Conservation (phyloP, 164 flowering plant genomes). For the Sedum album region DNA sequence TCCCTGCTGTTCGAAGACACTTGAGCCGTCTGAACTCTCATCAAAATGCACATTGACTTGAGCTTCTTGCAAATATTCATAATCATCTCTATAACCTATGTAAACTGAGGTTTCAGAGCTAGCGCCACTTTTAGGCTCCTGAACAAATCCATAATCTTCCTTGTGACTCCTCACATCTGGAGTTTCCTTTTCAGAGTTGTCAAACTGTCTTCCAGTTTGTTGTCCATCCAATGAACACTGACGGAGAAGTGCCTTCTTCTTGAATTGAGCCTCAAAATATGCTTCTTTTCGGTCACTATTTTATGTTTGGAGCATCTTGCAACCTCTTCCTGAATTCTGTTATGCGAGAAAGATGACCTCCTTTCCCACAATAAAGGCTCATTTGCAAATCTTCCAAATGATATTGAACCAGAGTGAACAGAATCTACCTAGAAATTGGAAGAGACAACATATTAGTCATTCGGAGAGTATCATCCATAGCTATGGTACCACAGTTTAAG, state of each 20-base stretch:
- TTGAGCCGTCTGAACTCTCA: slow-evolving; percentile 30
- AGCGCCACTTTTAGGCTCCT: background rate
- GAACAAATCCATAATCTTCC: slow-evolving; percentile 9
- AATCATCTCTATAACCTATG: slow-evolving; percentile 21
- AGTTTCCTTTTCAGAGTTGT: slow-evolving; percentile 31
- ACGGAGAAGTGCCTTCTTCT: slow-evolving; percentile 46
- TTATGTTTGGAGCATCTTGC: slow-evolving; percentile 75
- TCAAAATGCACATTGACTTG: slow-evolving; percentile 21
- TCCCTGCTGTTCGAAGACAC: slow-evolving; percentile 25
- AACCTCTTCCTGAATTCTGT: slow-evolving; percentile 77
- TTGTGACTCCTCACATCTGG: slow-evolving; percentile 10
- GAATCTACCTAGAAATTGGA: slow-evolving; percentile 52
- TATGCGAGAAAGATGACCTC: slow-evolving; percentile 75
- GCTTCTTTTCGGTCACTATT: slow-evolving; percentile 76
- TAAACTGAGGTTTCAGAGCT: background rate
- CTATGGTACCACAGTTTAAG: slow-evolving; percentile 8
- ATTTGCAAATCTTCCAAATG: slow-evolving; percentile 80
- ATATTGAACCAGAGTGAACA: slow-evolving; percentile 68
- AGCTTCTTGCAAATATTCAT: slow-evolving; percentile 21
- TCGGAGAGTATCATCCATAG: too few relatives aligned
- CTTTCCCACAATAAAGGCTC: slow-evolving; percentile 74
- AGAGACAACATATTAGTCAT: too few relatives aligned
- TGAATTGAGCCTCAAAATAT: slow-evolving; percentile 83
- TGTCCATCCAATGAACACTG: slow-evolving; percentile 33
- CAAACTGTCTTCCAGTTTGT: slow-evolving; percentile 21